Evolutionary conservation across 805 yeast species (phyloP).

Genomic region (Candida jianshihensis): DNA sequence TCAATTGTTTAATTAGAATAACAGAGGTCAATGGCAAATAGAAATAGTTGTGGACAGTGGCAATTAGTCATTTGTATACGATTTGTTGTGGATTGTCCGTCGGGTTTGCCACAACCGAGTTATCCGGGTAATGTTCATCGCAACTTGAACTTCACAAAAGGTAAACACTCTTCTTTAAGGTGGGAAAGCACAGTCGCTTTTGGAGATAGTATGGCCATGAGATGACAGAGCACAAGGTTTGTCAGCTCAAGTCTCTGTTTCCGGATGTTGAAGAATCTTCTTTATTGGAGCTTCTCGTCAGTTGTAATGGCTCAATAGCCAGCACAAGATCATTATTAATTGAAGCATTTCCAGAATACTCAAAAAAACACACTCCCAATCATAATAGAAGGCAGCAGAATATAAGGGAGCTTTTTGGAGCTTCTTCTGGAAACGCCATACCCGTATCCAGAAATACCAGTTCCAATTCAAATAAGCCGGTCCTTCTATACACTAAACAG

Average conservation of each 20-base stretch:
- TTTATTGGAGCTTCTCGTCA: slow-evolving; percentile 43
- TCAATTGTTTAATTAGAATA: not conserved
- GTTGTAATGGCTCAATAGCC: slow-evolving; percentile 47
- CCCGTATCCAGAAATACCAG: slow-evolving; percentile 13
- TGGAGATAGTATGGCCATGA: not conserved
- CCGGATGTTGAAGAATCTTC: slow-evolving; percentile 37
- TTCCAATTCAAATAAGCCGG: slow-evolving; percentile 21
- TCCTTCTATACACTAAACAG: slow-evolving; percentile 41
- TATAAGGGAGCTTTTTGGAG: slow-evolving; percentile 15
- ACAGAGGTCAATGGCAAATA: no score
- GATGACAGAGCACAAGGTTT: slow-evolving; percentile 34
- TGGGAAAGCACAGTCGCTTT: no score
- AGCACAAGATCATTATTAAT: slow-evolving; percentile 34
- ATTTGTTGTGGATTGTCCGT: no score
- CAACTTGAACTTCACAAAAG: no score
- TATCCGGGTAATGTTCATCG: no score
- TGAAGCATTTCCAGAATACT: slow-evolving; percentile 22
- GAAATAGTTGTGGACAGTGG: no score
- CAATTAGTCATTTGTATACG: no score
- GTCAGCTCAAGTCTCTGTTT: slow-evolving; percentile 27
- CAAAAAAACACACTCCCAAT: not conserved
- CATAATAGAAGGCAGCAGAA: slow-evolving; percentile 12
- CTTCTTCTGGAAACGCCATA: slow-evolving; percentile 5
- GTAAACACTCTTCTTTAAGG: no score
- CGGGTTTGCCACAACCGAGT: no score